Percentiles rank a stretch among this genome's conserved stretches.
Conservation (phyloP, 2,329 filamentous ascomycete genomes). For the Hirsutella thompsonii region DNA sequence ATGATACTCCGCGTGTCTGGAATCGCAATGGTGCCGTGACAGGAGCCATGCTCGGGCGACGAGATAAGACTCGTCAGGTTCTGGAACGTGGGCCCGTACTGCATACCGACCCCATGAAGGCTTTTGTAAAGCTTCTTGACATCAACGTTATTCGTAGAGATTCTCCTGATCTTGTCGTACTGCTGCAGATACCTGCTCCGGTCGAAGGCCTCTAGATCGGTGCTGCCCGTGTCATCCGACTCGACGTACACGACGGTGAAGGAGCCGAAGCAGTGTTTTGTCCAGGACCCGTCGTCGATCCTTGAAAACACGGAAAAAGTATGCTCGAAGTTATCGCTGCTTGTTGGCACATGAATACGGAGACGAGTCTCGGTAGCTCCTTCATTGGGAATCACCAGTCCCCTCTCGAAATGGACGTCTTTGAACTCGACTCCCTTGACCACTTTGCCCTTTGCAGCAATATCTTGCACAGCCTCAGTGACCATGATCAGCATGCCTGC, state of each 20-base stretch:
- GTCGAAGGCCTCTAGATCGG: background rate
- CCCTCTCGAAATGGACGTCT: background rate
- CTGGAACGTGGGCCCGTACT: slow-evolving; percentile 8
- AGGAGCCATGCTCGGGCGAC: slow-evolving; percentile 13
- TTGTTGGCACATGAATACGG: background rate
- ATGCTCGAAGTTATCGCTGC: background rate
- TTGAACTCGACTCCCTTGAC: background rate
- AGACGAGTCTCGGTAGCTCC: background rate
- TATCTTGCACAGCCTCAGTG: slow-evolving; percentile 10
- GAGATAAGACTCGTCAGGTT: slow-evolving; percentile 4
- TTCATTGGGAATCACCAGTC: background rate
- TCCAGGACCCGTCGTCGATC: background rate
- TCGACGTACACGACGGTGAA: background rate
- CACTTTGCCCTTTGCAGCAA: background rate
- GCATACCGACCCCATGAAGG: slow-evolving; percentile 6
- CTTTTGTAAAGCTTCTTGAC: slow-evolving; percentile 6
- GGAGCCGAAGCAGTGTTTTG: background rate
- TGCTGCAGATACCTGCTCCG: background rate
- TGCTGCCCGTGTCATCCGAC: background rate
- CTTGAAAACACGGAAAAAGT: background rate
- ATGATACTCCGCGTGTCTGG: background rate
- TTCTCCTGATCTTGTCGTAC: background rate
- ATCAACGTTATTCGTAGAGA: background rate
- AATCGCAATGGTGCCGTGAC: slow-evolving; percentile 7
- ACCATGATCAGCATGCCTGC: slow-evolving; percentile 22